Evolutionary conservation across 345 rosid genomes (phyloP).

Genomic region (Eutrema japonicum): DNA sequence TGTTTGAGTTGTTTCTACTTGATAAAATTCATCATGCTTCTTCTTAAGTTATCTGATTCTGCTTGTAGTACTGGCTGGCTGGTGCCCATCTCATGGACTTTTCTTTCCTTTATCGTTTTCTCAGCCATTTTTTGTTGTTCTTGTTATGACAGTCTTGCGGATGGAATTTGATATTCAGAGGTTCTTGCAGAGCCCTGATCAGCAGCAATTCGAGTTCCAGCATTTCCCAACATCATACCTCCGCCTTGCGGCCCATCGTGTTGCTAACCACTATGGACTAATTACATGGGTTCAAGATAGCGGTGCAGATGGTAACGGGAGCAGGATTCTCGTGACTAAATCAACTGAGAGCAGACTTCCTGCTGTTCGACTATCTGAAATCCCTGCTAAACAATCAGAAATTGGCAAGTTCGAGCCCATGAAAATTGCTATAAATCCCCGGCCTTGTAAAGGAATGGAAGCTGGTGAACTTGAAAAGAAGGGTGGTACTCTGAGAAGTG

Average conservation of each 20-base stretch:
- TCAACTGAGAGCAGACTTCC: constrained; percentile 68
- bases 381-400: constrained; percentile 71
- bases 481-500: constrained; percentile 54
- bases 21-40: not conserved
- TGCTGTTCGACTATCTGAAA: constrained; percentile 62
- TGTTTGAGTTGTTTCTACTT: constrained; percentile 6
- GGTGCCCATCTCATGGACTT: not conserved
- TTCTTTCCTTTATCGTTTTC: constrained; percentile 8
- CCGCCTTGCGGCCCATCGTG: constrained; percentile 91
- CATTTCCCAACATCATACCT: constrained; percentile 90
- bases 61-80: not conserved
- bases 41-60: too few relatives aligned
- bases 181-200: constrained; percentile 69
- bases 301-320: constrained; percentile 64
- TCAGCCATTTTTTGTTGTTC: not conserved
- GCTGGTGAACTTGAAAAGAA: constrained; percentile 55
- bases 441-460: constrained; percentile 55
- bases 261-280: constrained; percentile 89
- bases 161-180: constrained; percentile 90
- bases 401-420: constrained; percentile 59
- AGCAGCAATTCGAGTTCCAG: constrained; percentile 85
- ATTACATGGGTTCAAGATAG: constrained; percentile 73
- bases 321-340: constrained; percentile 64
- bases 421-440: constrained; percentile 63
- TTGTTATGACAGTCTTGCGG: constrained; percentile 62